These are phyloP conservation scores for Lactifluus subvellereus DNA, from an alignment of 768 basidiomycete species.

Conservation along the genomic window DNA sequence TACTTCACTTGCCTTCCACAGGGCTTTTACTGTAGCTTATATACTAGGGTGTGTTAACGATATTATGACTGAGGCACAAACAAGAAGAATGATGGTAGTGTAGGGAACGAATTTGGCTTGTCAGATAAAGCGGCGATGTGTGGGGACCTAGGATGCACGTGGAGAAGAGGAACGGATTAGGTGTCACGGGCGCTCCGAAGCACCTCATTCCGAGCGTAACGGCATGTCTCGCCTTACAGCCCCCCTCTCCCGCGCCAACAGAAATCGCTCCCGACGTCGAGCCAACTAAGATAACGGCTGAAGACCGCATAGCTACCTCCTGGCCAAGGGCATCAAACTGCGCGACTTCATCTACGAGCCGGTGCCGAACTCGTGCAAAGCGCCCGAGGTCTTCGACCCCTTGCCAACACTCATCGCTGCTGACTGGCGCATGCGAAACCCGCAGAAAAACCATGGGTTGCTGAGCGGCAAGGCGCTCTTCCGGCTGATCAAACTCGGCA, in stretches of 20 bases:
- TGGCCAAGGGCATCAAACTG: slow-evolving; percentile 30
- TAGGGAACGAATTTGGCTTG: no score
- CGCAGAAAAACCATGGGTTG: slow-evolving; percentile 3
- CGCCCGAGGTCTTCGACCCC: slow-evolving; percentile 28
- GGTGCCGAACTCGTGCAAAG: slow-evolving; percentile 7
- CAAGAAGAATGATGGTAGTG: no score
- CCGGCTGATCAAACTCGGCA: slow-evolving; percentile 28
- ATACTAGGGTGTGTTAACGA: no score
- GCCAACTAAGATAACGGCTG: slow-evolving; percentile 8
- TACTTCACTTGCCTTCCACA: no score
- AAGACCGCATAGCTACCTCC: slow-evolving; percentile 15
- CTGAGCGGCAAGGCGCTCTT: slow-evolving; percentile 26
- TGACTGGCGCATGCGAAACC: slow-evolving; percentile 30
- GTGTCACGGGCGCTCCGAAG: no score
- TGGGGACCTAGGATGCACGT: no score
- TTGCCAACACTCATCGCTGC: slow-evolving; percentile 26
- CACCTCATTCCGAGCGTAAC: no score
- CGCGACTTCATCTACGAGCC: slow-evolving; percentile 31
- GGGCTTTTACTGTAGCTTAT: no score
- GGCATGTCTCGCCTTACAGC: no score
- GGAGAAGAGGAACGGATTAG: no score
- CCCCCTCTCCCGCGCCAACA: slow-evolving; percentile 28
- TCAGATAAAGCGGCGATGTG: no score
- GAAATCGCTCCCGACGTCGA: slow-evolving; percentile 26
- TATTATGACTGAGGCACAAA: no score